Evolutionary conservation across 371 early-diverging fungal species (phyloP).

Genomic region (Phascolomyces articulosus): DNA sequence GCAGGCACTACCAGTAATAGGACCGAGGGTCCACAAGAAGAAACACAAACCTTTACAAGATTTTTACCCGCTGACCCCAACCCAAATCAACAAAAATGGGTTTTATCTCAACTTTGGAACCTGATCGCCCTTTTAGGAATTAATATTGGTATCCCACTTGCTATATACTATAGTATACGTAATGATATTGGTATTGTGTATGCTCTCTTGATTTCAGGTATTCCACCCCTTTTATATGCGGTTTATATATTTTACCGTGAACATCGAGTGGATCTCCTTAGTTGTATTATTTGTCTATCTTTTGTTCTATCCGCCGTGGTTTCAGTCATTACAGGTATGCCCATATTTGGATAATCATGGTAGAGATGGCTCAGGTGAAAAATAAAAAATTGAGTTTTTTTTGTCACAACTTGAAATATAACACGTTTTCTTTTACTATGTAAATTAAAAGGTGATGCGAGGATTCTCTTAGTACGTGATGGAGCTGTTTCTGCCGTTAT

Average conservation of each 20-base stretch:
- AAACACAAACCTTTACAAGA: background rate
- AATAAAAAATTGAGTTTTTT: too few species aligned
- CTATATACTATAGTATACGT: constrained; percentile 39
- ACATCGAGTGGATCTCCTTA: constrained; percentile 41
- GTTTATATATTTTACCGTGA: constrained; percentile 24
- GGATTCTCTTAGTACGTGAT: constrained; percentile 47
- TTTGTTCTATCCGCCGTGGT: constrained; percentile 48
- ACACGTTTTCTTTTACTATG: background rate
- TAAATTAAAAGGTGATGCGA: constrained; percentile 33
- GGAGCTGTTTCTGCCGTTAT: constrained; percentile 42
- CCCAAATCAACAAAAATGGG: background rate
- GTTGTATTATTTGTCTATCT: constrained; percentile 39
- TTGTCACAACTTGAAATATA: too few species aligned
- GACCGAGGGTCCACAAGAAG: background rate
- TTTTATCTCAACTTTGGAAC: background rate
- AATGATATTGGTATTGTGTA: constrained; percentile 27
- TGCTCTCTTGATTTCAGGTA: constrained; percentile 48
- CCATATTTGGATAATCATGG: too few species aligned
- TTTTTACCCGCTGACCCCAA: background rate
- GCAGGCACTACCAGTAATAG: too few species aligned
- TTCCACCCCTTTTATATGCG: constrained; percentile 45
- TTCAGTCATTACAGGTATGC: constrained; percentile 32
- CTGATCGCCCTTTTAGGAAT: constrained; percentile 18
- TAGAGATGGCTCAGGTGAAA: too few species aligned
- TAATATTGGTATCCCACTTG: constrained; percentile 40